phyloP scores from a whole-genome alignment of 2,329 filamentous ascomycete species.

The Pseudogymnoascus sp. region DNA sequence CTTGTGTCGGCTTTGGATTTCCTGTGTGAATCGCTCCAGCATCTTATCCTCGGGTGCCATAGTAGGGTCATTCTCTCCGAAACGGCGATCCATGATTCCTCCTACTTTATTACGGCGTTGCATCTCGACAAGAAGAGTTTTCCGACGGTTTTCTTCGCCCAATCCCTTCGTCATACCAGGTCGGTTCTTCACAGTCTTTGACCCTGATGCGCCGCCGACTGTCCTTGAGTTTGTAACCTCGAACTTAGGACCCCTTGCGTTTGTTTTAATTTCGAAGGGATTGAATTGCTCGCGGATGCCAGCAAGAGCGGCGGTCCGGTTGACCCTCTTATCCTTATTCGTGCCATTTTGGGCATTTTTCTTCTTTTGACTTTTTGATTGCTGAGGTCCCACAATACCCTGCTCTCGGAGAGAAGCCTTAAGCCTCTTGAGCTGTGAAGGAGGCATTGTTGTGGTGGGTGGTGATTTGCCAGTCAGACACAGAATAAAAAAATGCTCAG shows the following conservation, averaged over 20 bases:
- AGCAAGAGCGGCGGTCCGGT: slow-evolving; percentile 68
- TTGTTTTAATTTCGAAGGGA: slow-evolving; percentile 87
- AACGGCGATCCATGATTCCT: slow-evolving; percentile 83
- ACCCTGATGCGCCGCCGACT: slow-evolving; percentile 37
- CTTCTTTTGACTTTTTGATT: slow-evolving; percentile 91
- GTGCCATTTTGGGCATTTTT: slow-evolving; percentile 58
- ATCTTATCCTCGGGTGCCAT: slow-evolving; percentile 93
- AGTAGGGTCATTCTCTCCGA: slow-evolving; percentile 88
- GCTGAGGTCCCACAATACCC: slow-evolving; percentile 81
- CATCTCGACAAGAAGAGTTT: slow-evolving; percentile 83
- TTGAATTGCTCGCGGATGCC: slow-evolving; percentile 95
- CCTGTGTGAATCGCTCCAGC: slow-evolving; percentile 79
- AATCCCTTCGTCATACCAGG: slow-evolving; percentile 78
- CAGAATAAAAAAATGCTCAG: slow-evolving; percentile 18
- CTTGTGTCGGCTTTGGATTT: slow-evolving; percentile 72
- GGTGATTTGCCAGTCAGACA: slow-evolving; percentile 9
- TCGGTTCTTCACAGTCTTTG: slow-evolving; percentile 56
- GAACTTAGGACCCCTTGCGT: slow-evolving; percentile 71
- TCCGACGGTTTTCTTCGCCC: slow-evolving; percentile 75
- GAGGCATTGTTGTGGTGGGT: slow-evolving; percentile 57
- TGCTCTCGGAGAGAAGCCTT: slow-evolving; percentile 85
- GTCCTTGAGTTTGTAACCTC: slow-evolving; percentile 65
- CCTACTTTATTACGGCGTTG: slow-evolving; percentile 83
- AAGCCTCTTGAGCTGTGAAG: slow-evolving; percentile 91
- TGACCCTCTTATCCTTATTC: slow-evolving; percentile 62